Percentiles rank a stretch among this genome's conserved stretches.
Evolutionary conservation across 2,329 filamentous ascomycete genomes (phyloP).

Genomic region (Claviceps quebecensis): DNA sequence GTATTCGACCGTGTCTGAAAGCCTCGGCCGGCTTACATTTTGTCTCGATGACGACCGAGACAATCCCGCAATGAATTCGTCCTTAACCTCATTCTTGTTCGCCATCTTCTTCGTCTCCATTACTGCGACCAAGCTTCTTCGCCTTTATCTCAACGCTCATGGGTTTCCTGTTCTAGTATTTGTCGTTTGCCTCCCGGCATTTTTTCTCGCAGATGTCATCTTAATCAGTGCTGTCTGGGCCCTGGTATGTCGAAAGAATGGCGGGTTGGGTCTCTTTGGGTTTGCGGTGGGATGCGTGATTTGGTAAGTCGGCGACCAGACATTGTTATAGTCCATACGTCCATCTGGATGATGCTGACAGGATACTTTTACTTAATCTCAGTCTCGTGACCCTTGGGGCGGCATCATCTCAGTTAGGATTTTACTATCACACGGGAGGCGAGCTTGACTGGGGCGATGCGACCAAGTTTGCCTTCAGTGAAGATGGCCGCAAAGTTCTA

Average conservation of each 20-base stretch:
- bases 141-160: slow-evolving; percentile 14
- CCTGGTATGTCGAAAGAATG: slow-evolving; percentile 13
- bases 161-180: slow-evolving; percentile 15
- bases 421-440: slow-evolving; percentile 18
- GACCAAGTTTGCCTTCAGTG: slow-evolving; percentile 14
- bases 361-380: not conserved
- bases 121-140: slow-evolving; percentile 15
- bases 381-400: slow-evolving; percentile 16
- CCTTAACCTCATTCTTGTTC: slow-evolving; percentile 16
- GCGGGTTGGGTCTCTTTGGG: slow-evolving; percentile 10
- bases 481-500: slow-evolving; percentile 18
- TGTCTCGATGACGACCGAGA: slow-evolving; percentile 3
- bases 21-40: not conserved
- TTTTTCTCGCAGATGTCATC: slow-evolving; percentile 16
- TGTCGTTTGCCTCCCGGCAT: slow-evolving; percentile 18
- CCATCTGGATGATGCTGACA: not conserved
- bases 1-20: not conserved
- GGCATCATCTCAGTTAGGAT: slow-evolving; percentile 18
- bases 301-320: slow-evolving; percentile 12
- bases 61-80: slow-evolving; percentile 6
- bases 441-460: slow-evolving; percentile 20
- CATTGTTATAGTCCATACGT: no score
- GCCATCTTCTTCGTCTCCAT: slow-evolving; percentile 17
- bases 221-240: slow-evolving; percentile 13
- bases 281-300: slow-evolving; percentile 11